A percentile compares a stretch with the other conserved stretches of the same genome.
These are phyloP conservation scores for Sporobolus alterniflorus DNA, from an alignment of 202 grass and related monocot genomes.

Conservation along the genomic window DNA sequence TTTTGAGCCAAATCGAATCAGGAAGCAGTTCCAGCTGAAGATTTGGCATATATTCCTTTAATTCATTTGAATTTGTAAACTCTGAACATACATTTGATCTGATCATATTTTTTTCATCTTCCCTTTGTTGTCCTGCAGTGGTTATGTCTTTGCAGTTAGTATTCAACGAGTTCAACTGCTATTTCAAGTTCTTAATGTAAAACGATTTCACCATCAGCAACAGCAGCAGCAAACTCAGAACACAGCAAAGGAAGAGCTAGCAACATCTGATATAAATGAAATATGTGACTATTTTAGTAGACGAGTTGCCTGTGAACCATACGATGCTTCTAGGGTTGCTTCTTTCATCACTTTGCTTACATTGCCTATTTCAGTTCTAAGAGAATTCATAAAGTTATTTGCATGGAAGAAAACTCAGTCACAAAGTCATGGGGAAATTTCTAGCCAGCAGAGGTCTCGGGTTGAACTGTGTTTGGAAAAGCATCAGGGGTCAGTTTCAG, in stretches of 20 bases:
- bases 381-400: slow-evolving; percentile 86
- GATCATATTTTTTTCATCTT: background rate
- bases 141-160: slow-evolving; percentile 96
- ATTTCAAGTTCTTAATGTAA: slow-evolving; percentile 90
- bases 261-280: slow-evolving; percentile 76
- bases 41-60: background rate
- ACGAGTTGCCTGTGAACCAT: slow-evolving; percentile 87
- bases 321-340: slow-evolving; percentile 86
- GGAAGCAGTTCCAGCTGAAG: background rate
- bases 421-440: slow-evolving; percentile 60
- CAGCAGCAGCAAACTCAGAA: slow-evolving; percentile 62
- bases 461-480: slow-evolving; percentile 84
- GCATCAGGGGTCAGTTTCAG: slow-evolving; percentile 48
- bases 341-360: slow-evolving; percentile 96
- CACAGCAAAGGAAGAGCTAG: slow-evolving; percentile 72
- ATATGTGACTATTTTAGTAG: slow-evolving; percentile 89
- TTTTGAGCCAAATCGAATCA: background rate
- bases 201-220: slow-evolving; percentile 90
- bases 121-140: slow-evolving; percentile 51
- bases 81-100: slow-evolving; percentile 32
- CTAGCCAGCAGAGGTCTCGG: slow-evolving; percentile 48
- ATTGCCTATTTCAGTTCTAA: slow-evolving; percentile 72
- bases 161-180: slow-evolving; percentile 81
- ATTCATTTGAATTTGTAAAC: background rate
- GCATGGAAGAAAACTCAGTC: slow-evolving; percentile 81